Evolutionary conservation across 2,329 filamentous ascomycete genomes (phyloP).

Genomic region (Diplodia seriata): DNA sequence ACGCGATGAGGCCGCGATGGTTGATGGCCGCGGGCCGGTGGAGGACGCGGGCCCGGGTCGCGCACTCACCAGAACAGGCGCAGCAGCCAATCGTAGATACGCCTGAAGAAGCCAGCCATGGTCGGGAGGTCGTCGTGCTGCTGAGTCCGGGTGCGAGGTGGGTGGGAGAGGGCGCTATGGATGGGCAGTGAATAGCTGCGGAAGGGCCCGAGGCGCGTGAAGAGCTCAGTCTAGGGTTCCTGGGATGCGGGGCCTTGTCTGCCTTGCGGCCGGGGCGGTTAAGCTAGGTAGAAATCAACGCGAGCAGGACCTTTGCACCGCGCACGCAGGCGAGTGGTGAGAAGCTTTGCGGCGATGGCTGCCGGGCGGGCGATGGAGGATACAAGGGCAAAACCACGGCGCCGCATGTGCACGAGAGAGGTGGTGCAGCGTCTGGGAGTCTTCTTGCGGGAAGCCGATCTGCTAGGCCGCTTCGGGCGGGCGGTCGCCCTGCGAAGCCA

Average conservation of each 20-base stretch:
- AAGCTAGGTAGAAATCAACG: slow-evolving; percentile 23
- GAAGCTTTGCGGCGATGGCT: slow-evolving; percentile 18
- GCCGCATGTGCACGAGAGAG: slow-evolving; percentile 31
- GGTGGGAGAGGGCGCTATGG: slow-evolving; percentile 1
- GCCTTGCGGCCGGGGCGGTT: slow-evolving; percentile 26
- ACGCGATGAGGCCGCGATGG: slow-evolving; percentile 13
- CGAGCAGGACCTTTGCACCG: slow-evolving; percentile 6
- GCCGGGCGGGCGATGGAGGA: slow-evolving; percentile 29
- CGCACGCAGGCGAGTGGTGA: slow-evolving; percentile 25
- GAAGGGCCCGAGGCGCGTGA: slow-evolving; percentile 30
- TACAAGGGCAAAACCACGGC: slow-evolving; percentile 29
- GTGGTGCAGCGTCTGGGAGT: slow-evolving; percentile 29
- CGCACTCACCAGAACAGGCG: slow-evolving; percentile 89
- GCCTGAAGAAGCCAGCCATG: slow-evolving; percentile 92
- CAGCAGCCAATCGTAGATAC: slow-evolving; percentile 97
- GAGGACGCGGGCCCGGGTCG: slow-evolving; percentile 26
- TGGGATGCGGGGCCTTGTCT: slow-evolving; percentile 31
- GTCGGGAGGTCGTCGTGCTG: slow-evolving; percentile 6
- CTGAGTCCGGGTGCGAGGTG: neutral
- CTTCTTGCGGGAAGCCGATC: slow-evolving; percentile 29
- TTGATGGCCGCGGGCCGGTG: slow-evolving; percentile 20
- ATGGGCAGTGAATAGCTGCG: slow-evolving; percentile 28
- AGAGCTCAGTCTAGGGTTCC: slow-evolving; percentile 31
- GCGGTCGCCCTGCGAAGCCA: slow-evolving; percentile 8
- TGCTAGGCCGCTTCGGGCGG: slow-evolving; percentile 24